Conservation (phyloP, 208 protist species). For the Acanthamoeba lugdunensis region DNA sequence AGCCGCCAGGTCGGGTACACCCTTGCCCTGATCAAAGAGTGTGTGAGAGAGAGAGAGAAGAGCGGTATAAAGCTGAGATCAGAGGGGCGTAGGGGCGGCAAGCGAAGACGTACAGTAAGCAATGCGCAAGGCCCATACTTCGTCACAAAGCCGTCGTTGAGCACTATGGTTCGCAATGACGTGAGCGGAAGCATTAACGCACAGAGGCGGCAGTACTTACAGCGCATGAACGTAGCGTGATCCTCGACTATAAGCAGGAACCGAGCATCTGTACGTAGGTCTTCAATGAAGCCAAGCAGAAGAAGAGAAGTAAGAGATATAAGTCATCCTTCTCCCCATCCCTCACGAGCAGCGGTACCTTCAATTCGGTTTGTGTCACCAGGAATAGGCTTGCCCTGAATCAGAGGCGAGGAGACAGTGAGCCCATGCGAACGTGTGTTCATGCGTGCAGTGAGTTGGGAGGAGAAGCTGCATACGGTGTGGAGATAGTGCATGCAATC, state of each 20-base stretch:
- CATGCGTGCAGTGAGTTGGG: not conserved
- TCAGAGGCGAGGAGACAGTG: not conserved
- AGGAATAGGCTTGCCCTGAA: constrained; percentile 48
- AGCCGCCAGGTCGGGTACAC: constrained; percentile 35
- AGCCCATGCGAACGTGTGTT: not conserved
- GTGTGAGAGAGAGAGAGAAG: not conserved
- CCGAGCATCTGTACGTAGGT: constrained; percentile 22
- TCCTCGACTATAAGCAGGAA: constrained; percentile 62
- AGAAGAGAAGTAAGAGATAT: not conserved
- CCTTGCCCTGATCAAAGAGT: constrained; percentile 48
- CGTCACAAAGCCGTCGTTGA: constrained; percentile 34
- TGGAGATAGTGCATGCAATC: constrained; percentile 27
- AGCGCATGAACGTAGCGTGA: constrained; percentile 63
- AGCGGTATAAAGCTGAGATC: not conserved
- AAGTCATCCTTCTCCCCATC: too few species aligned
- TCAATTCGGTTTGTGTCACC: constrained; percentile 1
- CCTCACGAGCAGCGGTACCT: not conserved
- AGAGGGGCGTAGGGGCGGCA: not conserved
- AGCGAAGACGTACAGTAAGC: constrained; percentile 18
- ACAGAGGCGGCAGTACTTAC: not conserved
- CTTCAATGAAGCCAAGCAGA: not conserved
- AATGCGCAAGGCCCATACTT: constrained; percentile 40
- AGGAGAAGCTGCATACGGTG: not conserved
- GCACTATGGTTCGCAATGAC: not conserved
- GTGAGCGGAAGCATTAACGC: not conserved